Conservation (phyloP, 2,329 filamentous ascomycete species). For the Hypocreales sp. region DNA sequence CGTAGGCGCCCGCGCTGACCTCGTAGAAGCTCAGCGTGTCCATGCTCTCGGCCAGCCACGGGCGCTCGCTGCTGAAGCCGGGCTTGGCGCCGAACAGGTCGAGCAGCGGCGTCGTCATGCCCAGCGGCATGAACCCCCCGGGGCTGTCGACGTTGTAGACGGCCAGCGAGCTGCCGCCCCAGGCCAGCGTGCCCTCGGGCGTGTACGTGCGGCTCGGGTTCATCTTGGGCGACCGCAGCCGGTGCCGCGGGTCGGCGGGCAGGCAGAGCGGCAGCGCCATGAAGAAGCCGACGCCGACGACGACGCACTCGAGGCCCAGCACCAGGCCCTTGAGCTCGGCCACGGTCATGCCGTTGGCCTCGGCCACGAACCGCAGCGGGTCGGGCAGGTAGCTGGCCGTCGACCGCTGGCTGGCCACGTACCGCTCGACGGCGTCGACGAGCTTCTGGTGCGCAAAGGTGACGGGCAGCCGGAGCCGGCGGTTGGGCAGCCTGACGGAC, state of each 20-base stretch:
- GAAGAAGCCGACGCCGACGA: constrained; percentile 16
- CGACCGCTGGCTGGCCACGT: background rate
- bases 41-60: constrained; percentile 21
- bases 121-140: constrained; percentile 23
- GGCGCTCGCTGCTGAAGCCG: constrained; percentile 11
- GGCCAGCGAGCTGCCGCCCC: constrained; percentile 18
- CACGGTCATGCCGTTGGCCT: constrained; percentile 1
- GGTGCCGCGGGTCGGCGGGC: constrained; percentile 8
- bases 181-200: constrained; percentile 18
- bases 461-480: constrained; percentile 1
- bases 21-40: constrained; percentile 18
- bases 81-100: constrained; percentile 16
- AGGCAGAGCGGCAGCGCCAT: constrained; percentile 7
- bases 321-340: background rate
- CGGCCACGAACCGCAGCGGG: background rate
- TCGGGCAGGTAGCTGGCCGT: constrained; percentile 1
- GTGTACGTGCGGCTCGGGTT: constrained; percentile 19
- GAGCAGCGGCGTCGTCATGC: constrained; percentile 15
- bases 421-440: background rate
- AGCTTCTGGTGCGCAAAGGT: constrained; percentile 1
- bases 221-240: constrained; percentile 13
- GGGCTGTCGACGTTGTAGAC: constrained; percentile 21
- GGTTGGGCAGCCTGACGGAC: background rate
- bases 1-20: constrained; percentile 16
- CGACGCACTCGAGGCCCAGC: background rate